Percentiles rank a stretch among this genome's conserved stretches.
Conservation (phyloP, 352 stramenopile species). For the Pythium rishiriense region DNA sequence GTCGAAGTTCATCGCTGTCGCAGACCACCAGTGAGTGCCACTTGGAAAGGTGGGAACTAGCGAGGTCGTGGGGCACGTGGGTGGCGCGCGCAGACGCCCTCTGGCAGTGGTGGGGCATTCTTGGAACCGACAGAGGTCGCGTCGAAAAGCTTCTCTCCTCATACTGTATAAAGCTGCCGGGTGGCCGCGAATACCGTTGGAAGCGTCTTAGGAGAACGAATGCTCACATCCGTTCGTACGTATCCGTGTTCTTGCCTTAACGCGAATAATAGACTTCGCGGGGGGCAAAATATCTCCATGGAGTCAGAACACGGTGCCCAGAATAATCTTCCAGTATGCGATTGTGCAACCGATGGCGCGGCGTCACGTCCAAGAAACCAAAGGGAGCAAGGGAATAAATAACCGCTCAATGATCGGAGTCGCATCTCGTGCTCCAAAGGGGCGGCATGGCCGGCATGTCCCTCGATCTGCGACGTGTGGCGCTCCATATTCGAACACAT, state of each 20-base stretch:
- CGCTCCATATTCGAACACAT: slow-evolving; percentile 22
- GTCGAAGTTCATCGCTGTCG: slow-evolving; percentile 18
- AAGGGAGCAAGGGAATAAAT: not conserved
- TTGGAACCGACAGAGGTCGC: not conserved
- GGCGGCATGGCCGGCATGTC: not conserved
- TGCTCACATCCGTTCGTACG: not conserved
- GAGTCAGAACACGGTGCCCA: not conserved
- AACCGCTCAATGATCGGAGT: not conserved
- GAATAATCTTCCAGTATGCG: not conserved
- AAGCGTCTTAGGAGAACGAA: not conserved
- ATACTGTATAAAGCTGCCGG: not conserved
- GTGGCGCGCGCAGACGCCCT: not conserved
- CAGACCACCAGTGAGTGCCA: slow-evolving; percentile 8
- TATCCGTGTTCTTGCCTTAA: not conserved
- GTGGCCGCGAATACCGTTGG: not conserved
- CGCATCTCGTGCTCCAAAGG: not conserved
- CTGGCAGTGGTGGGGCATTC: not conserved
- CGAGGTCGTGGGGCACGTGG: not conserved
- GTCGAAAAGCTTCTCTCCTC: not conserved
- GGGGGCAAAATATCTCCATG: not conserved
- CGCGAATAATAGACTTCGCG: not conserved
- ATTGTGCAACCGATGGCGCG: not conserved
- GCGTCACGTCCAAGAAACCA: not conserved
- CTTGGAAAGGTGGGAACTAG: slow-evolving; percentile 16
- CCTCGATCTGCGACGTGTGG: slow-evolving; percentile 6